Base-by-base conservation (phyloP, 345 rosid genomes). In the Turnera subulata region DNA sequence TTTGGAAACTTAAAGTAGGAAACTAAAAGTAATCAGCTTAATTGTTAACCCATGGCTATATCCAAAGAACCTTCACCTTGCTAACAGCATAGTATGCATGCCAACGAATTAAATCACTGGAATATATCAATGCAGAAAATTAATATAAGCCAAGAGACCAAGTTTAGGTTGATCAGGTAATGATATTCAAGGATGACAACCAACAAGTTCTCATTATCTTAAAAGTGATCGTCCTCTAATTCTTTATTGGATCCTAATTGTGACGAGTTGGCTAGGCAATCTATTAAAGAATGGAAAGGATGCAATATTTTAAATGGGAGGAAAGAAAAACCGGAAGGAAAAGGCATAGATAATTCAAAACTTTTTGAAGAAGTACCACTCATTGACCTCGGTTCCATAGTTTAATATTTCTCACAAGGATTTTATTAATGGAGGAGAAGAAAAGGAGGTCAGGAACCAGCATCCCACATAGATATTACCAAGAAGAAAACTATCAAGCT, bases 401-500 rank as follows among this genome's bases (percentile, higher is more conserved):
- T 67, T 53, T 43, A 61, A 69, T 58, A 59, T 33, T 54, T 69
- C 57, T 6, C 6, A 29, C 6, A 21, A 8, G 18, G 53, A 64
- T 18, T 68, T 52, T 50, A 26, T 62, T 58, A 68, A 56, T 65
- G 11, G 29, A 53, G 15, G 26, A 37, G 38, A 47, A 46, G 64
- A 59, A 72, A 68, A 32, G 52, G 60, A 73, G 72, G 73, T 45
- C 66, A 58, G 58, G 84, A 87, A 78, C 81, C 83, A 17, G 59
- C 63, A 77, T 29, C 66, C 77, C 74, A 69, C 73, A 65, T 26
- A 76, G 78, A 82, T 79, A 79, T 78, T 73, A 79, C 94, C 88
- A 88, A n/a, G 85, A 64, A 58, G 91, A 82, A 88, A 83, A 69
- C 79, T 64, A 76, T 81, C 82, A 76, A 82, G 66, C 51, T 53